phyloP scores from a whole-genome alignment of 2,329 filamentous ascomycete genomes.

The Onygenales sp. region DNA sequence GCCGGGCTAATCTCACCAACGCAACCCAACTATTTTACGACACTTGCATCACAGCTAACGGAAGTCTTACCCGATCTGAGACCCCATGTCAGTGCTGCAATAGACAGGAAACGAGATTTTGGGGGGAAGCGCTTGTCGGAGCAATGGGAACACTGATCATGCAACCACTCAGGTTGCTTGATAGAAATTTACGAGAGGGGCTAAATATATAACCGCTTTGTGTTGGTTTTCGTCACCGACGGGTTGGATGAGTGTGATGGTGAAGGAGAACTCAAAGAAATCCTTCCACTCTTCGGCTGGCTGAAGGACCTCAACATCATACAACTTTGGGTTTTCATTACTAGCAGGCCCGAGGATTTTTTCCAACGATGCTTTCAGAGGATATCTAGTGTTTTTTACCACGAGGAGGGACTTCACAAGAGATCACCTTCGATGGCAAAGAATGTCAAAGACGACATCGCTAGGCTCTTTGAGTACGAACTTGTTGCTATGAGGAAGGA shows the following conservation, averaged over 20 bases:
- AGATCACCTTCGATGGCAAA: constrained; percentile 7
- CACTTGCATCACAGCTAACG: constrained; percentile 1
- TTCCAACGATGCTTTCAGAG: constrained; percentile 15
- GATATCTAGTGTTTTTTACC: constrained; percentile 8
- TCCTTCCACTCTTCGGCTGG: constrained; percentile 15
- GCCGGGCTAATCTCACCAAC: constrained; percentile 6
- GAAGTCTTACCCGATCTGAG: constrained; percentile 17
- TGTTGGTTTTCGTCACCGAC: constrained; percentile 18
- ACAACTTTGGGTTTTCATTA: constrained; percentile 19
- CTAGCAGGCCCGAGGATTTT: constrained; percentile 19
- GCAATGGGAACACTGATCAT: constrained; percentile 18
- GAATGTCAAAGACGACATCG: constrained; percentile 16
- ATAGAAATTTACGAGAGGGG: background rate
- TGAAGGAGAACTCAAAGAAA: constrained; percentile 13
- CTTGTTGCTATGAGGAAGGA: constrained; percentile 12
- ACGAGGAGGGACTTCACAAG: constrained; percentile 16
- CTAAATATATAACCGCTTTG: background rate
- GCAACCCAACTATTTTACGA: constrained; percentile 2
- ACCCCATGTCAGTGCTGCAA: constrained; percentile 9
- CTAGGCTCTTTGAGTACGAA: constrained; percentile 14
- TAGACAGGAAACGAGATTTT: constrained; percentile 18
- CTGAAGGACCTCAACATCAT: constrained; percentile 5
- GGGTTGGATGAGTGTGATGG: constrained; percentile 21
- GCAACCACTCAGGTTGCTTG: constrained; percentile 11
- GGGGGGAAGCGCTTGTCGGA: constrained; percentile 13